These are phyloP conservation scores for Hypoxylon sp. DNA, from an alignment of 2,329 filamentous ascomycete species.

Conservation along the genomic window DNA sequence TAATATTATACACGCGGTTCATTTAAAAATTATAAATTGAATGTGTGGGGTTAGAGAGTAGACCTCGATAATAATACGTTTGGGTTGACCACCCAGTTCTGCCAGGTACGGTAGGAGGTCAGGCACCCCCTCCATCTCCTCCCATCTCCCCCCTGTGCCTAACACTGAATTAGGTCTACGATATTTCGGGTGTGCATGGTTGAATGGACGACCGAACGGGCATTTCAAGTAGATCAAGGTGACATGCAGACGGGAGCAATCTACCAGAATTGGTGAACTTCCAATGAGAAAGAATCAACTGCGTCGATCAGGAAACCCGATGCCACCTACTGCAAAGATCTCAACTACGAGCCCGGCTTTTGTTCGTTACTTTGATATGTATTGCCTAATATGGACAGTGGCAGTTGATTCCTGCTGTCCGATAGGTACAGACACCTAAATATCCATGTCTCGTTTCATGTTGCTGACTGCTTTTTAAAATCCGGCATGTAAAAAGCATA, in stretches of 20 bases:
- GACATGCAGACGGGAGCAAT: conserved; percentile 45
- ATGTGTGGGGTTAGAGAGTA: conserved; percentile 32
- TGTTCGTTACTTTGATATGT: conserved; percentile 42
- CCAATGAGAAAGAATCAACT: conserved; percentile 31
- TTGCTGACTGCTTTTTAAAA: conserved; percentile 25
- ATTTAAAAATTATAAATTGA: conserved; percentile 39
- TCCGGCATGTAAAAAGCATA: conserved; percentile 28
- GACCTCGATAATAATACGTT: conserved; percentile 32
- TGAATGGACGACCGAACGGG: conserved; percentile 37
- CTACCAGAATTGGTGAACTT: conserved; percentile 27
- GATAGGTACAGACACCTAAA: conserved; percentile 39
- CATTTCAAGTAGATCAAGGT: conserved; percentile 45
- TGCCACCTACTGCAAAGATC: conserved; percentile 45
- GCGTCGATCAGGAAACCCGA: conserved; percentile 41
- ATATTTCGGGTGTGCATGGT: conserved; percentile 16
- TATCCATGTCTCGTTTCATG: conserved; percentile 34
- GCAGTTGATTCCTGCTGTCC: conserved; percentile 40
- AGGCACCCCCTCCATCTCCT: not conserved
- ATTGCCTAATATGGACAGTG: conserved; percentile 43
- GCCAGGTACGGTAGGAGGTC: conserved; percentile 43
- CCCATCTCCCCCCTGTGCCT: conserved; percentile 16
- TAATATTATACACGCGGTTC: conserved; percentile 30
- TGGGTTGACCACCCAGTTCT: conserved; percentile 27
- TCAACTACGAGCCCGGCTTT: conserved; percentile 42
- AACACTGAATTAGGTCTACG: conserved; percentile 16